phyloP scores from a whole-genome alignment of 768 basidiomycete species.

The Tulasnella sp. region DNA sequence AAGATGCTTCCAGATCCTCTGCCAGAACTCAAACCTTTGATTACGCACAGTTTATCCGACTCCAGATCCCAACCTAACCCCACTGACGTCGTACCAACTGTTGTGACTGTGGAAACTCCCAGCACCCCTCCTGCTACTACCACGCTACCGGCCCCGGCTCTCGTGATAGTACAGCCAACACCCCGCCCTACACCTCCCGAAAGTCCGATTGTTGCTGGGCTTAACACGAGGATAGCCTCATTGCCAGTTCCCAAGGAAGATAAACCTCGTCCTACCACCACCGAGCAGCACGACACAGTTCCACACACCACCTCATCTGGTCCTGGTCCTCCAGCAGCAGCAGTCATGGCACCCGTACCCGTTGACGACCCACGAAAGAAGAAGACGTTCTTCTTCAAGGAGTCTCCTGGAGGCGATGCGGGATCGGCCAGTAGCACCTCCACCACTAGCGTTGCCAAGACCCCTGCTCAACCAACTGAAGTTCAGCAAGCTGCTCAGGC shows the following conservation, averaged over 20 bases:
- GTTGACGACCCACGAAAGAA: constrained; percentile 30
- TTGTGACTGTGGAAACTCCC: constrained; percentile 43
- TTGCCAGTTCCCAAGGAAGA: constrained; percentile 21
- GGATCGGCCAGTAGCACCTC: constrained; percentile 13
- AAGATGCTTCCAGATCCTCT: constrained; percentile 59
- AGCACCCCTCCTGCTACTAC: constrained; percentile 40
- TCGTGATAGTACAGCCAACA: constrained; percentile 69
- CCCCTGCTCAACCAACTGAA: constrained; percentile 20
- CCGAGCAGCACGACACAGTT: constrained; percentile 31
- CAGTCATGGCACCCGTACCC: constrained; percentile 21
- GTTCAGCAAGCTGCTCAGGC: constrained; percentile 6
- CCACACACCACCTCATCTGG: constrained; percentile 40
- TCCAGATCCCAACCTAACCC: neutral
- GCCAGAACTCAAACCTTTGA: constrained; percentile 45
- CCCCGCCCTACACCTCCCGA: constrained; percentile 57
- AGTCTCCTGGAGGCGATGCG: constrained; percentile 33
- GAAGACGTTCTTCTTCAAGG: constrained; percentile 35
- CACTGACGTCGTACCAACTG: constrained; percentile 13
- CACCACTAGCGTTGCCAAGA: constrained; percentile 11
- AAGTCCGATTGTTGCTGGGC: constrained; percentile 48
- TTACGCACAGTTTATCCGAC: constrained; percentile 34
- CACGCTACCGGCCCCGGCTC: constrained; percentile 51
- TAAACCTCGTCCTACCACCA: constrained; percentile 17
- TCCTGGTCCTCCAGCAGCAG: constrained; percentile 18
- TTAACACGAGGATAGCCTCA: constrained; percentile 13